Conservation (phyloP, 192 early-diverging fungal genomes). For the Rhizophagus clarus region DNA sequence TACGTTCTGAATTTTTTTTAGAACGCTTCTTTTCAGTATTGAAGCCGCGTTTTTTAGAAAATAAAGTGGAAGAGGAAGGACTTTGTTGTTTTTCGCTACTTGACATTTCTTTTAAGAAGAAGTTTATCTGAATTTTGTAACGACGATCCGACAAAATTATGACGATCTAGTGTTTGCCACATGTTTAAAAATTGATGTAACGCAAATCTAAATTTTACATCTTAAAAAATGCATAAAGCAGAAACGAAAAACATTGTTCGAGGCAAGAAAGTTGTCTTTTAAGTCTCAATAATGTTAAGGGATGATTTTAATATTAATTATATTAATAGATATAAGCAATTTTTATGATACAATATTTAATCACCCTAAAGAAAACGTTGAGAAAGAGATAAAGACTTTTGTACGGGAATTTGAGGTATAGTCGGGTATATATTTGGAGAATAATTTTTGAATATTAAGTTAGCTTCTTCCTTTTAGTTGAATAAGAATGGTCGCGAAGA, state of each 20-base stretch:
- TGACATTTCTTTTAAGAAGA: neutral
- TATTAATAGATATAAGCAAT: conserved; percentile 11
- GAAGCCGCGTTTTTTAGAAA: neutral
- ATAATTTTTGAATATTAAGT: neutral
- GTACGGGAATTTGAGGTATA: conserved; percentile 26
- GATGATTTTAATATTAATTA: neutral
- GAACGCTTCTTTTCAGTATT: neutral
- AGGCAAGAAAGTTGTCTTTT: neutral
- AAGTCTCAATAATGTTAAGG: neutral
- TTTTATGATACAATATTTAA: conserved; percentile 21
- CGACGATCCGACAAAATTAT: neutral
- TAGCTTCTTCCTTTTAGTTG: neutral
- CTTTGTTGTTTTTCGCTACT: neutral
- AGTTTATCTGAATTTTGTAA: neutral
- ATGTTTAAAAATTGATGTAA: neutral
- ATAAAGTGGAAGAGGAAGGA: neutral
- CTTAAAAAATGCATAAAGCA: neutral
- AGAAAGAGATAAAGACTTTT: conserved; percentile 15
- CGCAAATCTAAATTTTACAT: neutral
- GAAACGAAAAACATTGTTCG: neutral
- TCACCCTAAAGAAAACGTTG: conserved; percentile 22
- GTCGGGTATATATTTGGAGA: neutral
- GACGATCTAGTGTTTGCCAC: neutral
- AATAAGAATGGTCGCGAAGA: conserved; percentile 8
- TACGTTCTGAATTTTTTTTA: neutral